phyloP scores from a whole-genome alignment of 192 early-diverging fungal genomes.

The Linderina pennispora region DNA sequence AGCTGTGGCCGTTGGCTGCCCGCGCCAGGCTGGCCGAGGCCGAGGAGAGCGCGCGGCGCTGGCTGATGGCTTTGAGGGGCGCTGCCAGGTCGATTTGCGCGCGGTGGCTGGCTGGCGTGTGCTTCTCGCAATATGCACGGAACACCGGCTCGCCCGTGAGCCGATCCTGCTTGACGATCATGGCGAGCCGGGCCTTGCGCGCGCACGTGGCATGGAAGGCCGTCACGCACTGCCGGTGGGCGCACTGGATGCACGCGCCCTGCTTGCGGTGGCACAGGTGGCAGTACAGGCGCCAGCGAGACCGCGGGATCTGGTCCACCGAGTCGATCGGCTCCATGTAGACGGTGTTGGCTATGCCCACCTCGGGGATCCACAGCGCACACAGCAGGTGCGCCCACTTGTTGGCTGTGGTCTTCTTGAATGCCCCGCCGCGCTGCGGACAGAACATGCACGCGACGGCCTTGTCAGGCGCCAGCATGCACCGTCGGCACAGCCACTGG shows the following conservation, averaged over 20 bases:
- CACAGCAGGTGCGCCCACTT: slow-evolving; percentile 96
- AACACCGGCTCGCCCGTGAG: slow-evolving; percentile 57
- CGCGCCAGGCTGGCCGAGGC: slow-evolving; percentile 15
- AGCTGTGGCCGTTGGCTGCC: slow-evolving; percentile 3
- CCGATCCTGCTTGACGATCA: slow-evolving; percentile 67
- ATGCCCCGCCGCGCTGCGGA: slow-evolving; percentile 88
- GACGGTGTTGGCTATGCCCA: slow-evolving; percentile 74
- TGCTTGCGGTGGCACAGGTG: slow-evolving; percentile 75
- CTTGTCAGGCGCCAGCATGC: slow-evolving; percentile 92
- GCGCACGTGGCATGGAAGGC: slow-evolving; percentile 96
- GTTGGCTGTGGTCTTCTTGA: slow-evolving; percentile 91
- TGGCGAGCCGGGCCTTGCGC: slow-evolving; percentile 76
- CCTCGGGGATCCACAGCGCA: slow-evolving; percentile 97
- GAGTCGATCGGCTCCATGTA: slow-evolving; percentile 99
- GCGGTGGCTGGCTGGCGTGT: slow-evolving; percentile 62
- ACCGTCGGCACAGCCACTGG: slow-evolving; percentile 97
- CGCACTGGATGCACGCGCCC: slow-evolving; percentile 96
- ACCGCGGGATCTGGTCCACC: slow-evolving; percentile 82
- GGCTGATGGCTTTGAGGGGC: slow-evolving; percentile 15
- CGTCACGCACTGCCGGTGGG: slow-evolving; percentile 77
- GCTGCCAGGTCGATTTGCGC: slow-evolving; percentile 22
- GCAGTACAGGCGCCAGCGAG: slow-evolving; percentile 83
- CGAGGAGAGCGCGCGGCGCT: slow-evolving; percentile 12
- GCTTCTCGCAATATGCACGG: slow-evolving; percentile 83
- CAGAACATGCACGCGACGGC: slow-evolving; percentile 89